Evolutionary conservation across 2,329 filamentous ascomycete species (phyloP).

Genomic region (Aspergillus fijiensis): DNA sequence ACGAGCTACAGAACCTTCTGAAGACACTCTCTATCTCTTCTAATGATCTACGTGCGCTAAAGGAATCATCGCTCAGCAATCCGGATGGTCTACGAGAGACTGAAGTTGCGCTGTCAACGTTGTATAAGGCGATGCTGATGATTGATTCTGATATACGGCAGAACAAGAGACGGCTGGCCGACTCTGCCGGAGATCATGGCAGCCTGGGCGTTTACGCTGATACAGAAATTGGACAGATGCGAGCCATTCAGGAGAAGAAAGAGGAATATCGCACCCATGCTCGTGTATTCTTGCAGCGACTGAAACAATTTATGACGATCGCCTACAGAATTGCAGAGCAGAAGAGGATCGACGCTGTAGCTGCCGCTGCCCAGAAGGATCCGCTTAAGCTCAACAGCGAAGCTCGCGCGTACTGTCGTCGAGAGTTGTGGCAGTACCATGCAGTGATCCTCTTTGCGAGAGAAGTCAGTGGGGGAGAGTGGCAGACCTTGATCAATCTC

Average conservation of each 20-base stretch:
- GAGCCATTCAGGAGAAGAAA: constrained; percentile 90
- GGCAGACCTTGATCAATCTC: constrained; percentile 73
- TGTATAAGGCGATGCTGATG: constrained; percentile 90
- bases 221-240: constrained; percentile 79
- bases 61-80: constrained; percentile 70
- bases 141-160: constrained; percentile 79
- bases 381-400: constrained; percentile 65
- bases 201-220: constrained; percentile 63
- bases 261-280: constrained; percentile 81
- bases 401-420: constrained; percentile 70
- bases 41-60: constrained; percentile 71
- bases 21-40: constrained; percentile 86
- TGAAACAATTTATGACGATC: constrained; percentile 77
- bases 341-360: constrained; percentile 61
- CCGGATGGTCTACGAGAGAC: constrained; percentile 71
- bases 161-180: constrained; percentile 50
- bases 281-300: constrained; percentile 70
- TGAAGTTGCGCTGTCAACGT: constrained; percentile 71
- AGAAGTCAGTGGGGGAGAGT: constrained; percentile 78
- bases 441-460: constrained; percentile 84
- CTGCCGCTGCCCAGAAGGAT: constrained; percentile 46
- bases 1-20: constrained; percentile 83
- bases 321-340: constrained; percentile 76
- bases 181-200: constrained; percentile 39
- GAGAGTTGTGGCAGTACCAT: constrained; percentile 81